These are phyloP conservation scores for Ensete glaucum DNA, from an alignment of 176 grass and related monocot species.

Conservation along the genomic window DNA sequence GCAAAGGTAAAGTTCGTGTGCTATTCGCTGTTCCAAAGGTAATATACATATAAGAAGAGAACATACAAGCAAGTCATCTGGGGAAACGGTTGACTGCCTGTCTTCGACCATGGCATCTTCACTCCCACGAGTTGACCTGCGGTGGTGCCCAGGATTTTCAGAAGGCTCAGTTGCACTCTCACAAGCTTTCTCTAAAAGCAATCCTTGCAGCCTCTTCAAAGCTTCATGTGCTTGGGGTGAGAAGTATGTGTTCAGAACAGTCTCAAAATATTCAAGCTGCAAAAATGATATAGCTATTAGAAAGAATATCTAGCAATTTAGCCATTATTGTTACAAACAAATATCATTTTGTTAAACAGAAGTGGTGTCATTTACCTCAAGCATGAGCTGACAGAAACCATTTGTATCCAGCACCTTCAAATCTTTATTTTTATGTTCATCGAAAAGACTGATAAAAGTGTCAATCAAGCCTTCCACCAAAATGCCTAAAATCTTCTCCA, in stretches of 20 bases:
- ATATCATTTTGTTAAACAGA: not conserved
- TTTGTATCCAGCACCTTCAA: constrained; percentile 68
- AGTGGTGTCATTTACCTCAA: constrained; percentile 47
- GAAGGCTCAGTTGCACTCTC: constrained; percentile 57
- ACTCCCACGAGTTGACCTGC: constrained; percentile 76
- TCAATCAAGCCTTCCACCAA: constrained; percentile 90
- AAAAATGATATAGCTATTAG: not conserved
- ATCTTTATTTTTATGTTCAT: constrained; percentile 81
- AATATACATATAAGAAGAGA: not conserved
- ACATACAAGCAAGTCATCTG: constrained; percentile 98
- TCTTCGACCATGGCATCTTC: constrained; percentile 87
- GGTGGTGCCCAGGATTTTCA: constrained; percentile 76
- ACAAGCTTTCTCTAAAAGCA: constrained; percentile 90
- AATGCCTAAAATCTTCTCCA: constrained; percentile 78
- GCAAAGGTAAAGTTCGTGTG: not conserved
- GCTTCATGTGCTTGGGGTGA: constrained; percentile 73
- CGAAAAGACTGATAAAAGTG: constrained; percentile 84
- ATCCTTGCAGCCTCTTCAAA: constrained; percentile 77
- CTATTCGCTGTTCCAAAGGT: not conserved
- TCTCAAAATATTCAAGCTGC: constrained; percentile 95
- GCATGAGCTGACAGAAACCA: constrained; percentile 96
- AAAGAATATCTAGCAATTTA: not conserved
- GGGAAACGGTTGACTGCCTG: constrained; percentile 61
- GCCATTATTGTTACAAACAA: not conserved
- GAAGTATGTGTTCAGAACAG: constrained; percentile 60